Conservation (phyloP, 1,284 basidiomycete species). For the Sphaerobolus stellatus region DNA sequence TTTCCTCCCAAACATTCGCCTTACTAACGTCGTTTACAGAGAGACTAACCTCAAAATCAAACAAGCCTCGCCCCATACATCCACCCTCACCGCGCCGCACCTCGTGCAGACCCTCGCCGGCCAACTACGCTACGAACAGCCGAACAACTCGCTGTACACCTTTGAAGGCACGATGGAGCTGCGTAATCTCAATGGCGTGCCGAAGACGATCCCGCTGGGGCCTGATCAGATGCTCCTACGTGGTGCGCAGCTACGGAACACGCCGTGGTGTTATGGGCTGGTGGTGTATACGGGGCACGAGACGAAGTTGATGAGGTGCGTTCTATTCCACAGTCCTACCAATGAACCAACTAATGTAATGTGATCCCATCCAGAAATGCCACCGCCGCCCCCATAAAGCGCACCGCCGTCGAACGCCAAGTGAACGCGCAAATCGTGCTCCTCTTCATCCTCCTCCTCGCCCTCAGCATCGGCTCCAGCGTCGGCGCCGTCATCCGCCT, state of each 20-base stretch:
- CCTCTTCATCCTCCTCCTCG: conserved; percentile 85
- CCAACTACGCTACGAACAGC: conserved; percentile 89
- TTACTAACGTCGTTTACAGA: conserved; percentile 5
- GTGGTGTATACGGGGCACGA: conserved; percentile 97
- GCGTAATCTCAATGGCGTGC: background rate
- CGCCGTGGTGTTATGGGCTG: conserved; percentile 94
- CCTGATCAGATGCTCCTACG: conserved; percentile 94
- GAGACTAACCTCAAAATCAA: conserved; percentile 99
- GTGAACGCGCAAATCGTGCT: conserved; percentile 98
- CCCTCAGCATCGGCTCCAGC: conserved; percentile 87
- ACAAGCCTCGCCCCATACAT: conserved; percentile 85
- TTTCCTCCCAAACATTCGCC: background rate
- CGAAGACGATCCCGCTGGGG: conserved; percentile 69
- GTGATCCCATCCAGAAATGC: conserved; percentile 9
- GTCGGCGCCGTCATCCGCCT: conserved; percentile 86
- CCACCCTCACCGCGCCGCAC: conserved; percentile 74
- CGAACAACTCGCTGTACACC: conserved; percentile 97
- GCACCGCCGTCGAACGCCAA: conserved; percentile 93
- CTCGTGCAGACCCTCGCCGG: conserved; percentile 77
- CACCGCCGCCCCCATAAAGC: conserved; percentile 72
- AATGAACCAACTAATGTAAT: background rate
- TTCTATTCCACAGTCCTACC: conserved; percentile 32
- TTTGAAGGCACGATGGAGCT: conserved; percentile 70
- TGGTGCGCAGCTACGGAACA: conserved; percentile 95
- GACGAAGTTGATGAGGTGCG: conserved; percentile 94